Percentiles rank a stretch among this genome's conserved stretches.
phyloP scores from a whole-genome alignment of 441 rosid genomes.

The Adansonia grandidieri region DNA sequence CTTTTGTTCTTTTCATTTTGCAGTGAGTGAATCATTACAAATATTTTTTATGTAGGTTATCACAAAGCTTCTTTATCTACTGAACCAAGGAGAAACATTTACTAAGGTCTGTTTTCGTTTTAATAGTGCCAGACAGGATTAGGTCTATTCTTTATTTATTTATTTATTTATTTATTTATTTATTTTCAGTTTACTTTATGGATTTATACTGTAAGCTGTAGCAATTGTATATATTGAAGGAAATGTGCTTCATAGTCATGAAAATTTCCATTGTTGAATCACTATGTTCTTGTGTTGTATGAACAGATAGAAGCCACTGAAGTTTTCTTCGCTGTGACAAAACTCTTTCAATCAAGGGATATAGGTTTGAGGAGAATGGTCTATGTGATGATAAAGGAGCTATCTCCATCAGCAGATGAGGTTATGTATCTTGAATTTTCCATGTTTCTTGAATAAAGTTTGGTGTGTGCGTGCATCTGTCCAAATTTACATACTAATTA shows the following conservation, averaged over 20 bases:
- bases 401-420: conserved; percentile 98
- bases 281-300: conserved; percentile 24
- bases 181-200: no score
- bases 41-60: conserved; percentile 59
- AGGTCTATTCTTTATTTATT: background rate
- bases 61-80: conserved; percentile 89
- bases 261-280: conserved; percentile 5
- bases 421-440: conserved; percentile 42
- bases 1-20: background rate
- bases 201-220: background rate
- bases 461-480: background rate
- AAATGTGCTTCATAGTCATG: conserved; percentile 6
- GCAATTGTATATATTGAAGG: conserved; percentile 20
- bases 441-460: background rate
- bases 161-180: background rate
- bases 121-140: background rate
- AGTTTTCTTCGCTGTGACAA: conserved; percentile 92
- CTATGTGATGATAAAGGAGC: conserved; percentile 92
- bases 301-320: conserved; percentile 83
- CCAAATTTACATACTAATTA: conserved; percentile 24
- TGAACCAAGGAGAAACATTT: conserved; percentile 95
- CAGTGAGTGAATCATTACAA: conserved; percentile 17
- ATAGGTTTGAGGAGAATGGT: conserved; percentile 96
- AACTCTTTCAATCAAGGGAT: conserved; percentile 94
- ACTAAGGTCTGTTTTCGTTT: conserved; percentile 61